Evolutionary conservation across 495 filamentous ascomycete species (phyloP).

Genomic region (Annulohypoxylon maeteangense): DNA sequence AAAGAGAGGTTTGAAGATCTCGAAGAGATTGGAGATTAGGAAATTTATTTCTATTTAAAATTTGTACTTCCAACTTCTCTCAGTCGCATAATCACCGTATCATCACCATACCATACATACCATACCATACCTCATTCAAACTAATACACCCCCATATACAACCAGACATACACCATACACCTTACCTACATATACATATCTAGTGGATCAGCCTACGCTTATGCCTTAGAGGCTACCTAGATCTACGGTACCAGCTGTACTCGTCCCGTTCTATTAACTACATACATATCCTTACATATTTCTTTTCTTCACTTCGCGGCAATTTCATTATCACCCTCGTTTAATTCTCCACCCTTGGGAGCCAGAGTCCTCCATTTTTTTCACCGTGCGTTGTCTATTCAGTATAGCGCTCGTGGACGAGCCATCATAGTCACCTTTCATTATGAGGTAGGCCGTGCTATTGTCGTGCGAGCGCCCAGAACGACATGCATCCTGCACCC

Average conservation of each 20-base stretch:
- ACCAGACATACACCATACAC: conserved; percentile 14
- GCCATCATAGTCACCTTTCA: conserved; percentile 44
- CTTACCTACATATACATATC: conserved; percentile 14
- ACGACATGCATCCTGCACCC: conserved; percentile 58
- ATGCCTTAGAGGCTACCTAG: conserved; percentile 30
- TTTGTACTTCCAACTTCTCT: conserved; percentile 3
- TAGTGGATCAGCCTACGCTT: conserved; percentile 38
- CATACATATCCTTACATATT: conserved; percentile 40
- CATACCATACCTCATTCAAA: conserved; percentile 13
- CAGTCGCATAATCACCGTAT: conserved; percentile 30
- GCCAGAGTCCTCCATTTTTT: conserved; percentile 25
- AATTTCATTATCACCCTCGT: conserved; percentile 40
- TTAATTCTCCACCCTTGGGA: conserved; percentile 36
- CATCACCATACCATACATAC: conserved; percentile 2
- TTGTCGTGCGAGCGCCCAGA: conserved; percentile 40
- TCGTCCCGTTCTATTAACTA: conserved; percentile 22
- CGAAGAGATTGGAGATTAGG: background rate
- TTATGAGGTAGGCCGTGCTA: conserved; percentile 51
- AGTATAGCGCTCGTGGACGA: conserved; percentile 38
- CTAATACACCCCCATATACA: conserved; percentile 3
- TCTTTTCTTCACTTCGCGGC: conserved; percentile 41
- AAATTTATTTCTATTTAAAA: background rate
- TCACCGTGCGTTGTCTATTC: conserved; percentile 13
- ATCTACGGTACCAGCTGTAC: conserved; percentile 22
- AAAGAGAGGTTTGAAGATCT: background rate